These are phyloP conservation scores for Exserohilum rostratum DNA, from an alignment of 2,329 filamentous ascomycete genomes.

Conservation along the genomic window DNA sequence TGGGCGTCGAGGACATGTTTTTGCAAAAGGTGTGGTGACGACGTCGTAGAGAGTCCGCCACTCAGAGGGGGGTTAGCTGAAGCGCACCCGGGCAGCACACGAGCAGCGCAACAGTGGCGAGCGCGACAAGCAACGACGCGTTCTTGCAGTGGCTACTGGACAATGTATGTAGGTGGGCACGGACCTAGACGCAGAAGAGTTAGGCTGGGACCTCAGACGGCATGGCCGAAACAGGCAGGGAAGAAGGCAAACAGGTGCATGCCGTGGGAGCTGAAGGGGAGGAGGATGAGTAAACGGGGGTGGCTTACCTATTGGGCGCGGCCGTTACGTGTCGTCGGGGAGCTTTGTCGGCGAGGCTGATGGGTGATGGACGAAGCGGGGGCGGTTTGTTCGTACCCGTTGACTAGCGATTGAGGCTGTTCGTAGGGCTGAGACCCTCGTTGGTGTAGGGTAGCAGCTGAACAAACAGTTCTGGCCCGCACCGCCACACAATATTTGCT, in stretches of 20 bases:
- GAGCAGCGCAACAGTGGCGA: conserved; percentile 39
- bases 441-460: conserved; percentile 12
- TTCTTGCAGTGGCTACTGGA: conserved; percentile 21
- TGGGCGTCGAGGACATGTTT: conserved; percentile 47
- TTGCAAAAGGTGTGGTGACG: conserved; percentile 23
- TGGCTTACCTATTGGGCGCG: conserved; percentile 16
- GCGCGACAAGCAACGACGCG: conserved; percentile 22
- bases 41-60: conserved; percentile 38
- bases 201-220: conserved; percentile 18
- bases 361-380: conserved; percentile 16
- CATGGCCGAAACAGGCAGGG: conserved; percentile 35
- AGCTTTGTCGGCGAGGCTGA: conserved; percentile 24
- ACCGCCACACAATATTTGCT: conserved; percentile 31
- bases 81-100: conserved; percentile 32
- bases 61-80: conserved; percentile 42
- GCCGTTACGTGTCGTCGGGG: conserved; percentile 17
- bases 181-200: conserved; percentile 19
- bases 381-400: conserved; percentile 15
- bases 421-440: conserved; percentile 11
- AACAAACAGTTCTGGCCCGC: conserved; percentile 24
- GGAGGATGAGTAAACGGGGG: conserved; percentile 11
- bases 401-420: conserved; percentile 15
- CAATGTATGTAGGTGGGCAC: conserved; percentile 25
- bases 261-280: conserved; percentile 8
- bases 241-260: conserved; percentile 7